Base-by-base conservation (phyloP, 352 stramenopile genomes). In the Phytopythium helicoides region DNA sequence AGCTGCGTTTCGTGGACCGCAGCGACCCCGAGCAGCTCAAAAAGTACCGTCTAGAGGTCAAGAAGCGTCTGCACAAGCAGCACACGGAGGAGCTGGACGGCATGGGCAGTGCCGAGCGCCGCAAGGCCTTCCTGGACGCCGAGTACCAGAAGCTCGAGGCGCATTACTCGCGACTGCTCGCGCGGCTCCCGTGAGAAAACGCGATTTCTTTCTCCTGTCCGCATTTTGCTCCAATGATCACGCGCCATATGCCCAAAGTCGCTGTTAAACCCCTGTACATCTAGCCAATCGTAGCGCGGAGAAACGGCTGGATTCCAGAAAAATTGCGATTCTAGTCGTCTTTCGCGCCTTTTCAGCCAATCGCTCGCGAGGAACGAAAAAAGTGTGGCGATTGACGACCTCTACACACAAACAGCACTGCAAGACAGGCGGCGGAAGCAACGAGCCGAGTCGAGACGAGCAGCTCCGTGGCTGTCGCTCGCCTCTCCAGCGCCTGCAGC, bases 41-140 rank as follows among this genome's bases (percentile, higher is more conserved):
- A 52, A 76, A 75, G 34, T 94, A 72, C 60, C 78, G 82, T 0
- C 58, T 93, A 4, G 81, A 94, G 60, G 75, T 94, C 38, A 94
- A 94, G 62, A 86, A 85, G 60, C 82, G 85, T 23, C 74, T 94
- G 38, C 82, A 85, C 52, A 79, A 69, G 47, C 53, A 76, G 28
- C 72, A 92, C 45, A 63, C 56, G 12, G 85, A 92, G 49, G 82
- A 93, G 26, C 44, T 94, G 31, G 82, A 92, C 36, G 79, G 56
- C 35, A 91, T 91, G 81, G 71, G 56, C 47, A 81, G 71, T 48
- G 54, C 56, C 28, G 82, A 89, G 40, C 78, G 79, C 10, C 76
- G 82, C 45, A 93, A 94, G 56, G 76, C 77, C 18, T 91, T 92
- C 58, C 75, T 94, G 9, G 78, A 89, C 23, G 49, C 60, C 47